These are phyloP conservation scores for Suillus decipiens DNA, from an alignment of 768 basidiomycete species.

Conservation along the genomic window DNA sequence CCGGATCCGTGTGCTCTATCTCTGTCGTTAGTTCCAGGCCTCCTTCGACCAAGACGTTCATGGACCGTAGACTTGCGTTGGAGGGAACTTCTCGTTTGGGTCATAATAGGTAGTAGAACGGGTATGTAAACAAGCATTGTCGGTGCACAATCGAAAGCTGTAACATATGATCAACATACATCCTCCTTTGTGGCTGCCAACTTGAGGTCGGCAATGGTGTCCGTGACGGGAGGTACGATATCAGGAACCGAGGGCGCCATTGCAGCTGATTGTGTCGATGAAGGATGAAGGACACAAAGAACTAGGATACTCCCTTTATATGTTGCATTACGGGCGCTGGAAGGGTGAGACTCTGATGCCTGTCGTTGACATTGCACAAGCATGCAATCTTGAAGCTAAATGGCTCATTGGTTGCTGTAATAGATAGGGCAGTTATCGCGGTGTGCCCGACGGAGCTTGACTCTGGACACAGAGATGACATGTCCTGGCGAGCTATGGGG, in stretches of 20 bases:
- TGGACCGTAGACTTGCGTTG: constrained; percentile 37
- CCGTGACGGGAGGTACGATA: constrained; percentile 2
- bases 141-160: background rate
- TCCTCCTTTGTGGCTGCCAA: constrained; percentile 9
- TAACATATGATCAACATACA: background rate
- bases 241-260: constrained; percentile 22
- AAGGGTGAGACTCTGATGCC: background rate
- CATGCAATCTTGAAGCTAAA: constrained; percentile 7
- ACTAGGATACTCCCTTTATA: background rate
- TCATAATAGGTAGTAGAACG: constrained; percentile 49
- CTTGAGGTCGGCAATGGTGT: constrained; percentile 14
- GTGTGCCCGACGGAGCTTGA: background rate
- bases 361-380: background rate
- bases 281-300: background rate
- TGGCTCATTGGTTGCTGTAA: constrained; percentile 6
- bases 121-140: constrained; percentile 33
- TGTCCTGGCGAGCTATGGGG: background rate
- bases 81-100: constrained; percentile 49
- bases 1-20: constrained; percentile 46
- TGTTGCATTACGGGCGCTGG: background rate
- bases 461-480: background rate
- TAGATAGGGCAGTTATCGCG: background rate
- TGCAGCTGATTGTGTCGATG: background rate
- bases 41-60: background rate
- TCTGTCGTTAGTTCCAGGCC: constrained; percentile 1